Evolutionary conservation across 2,329 filamentous ascomycete species (phyloP).

Genomic region (Dryadomyces sulphureus): DNA sequence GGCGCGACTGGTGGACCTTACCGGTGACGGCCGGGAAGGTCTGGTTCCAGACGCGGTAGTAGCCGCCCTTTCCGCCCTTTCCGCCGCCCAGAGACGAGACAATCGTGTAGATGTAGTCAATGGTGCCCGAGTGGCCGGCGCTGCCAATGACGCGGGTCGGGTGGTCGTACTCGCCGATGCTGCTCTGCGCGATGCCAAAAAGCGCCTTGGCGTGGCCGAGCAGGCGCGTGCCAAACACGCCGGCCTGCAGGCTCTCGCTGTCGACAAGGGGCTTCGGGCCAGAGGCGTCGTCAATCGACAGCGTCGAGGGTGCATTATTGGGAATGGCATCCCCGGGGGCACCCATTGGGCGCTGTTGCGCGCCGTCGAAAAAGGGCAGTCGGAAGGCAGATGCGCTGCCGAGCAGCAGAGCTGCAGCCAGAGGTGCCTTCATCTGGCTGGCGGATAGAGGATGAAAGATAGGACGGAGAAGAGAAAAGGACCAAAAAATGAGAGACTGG

Average conservation of each 20-base stretch:
- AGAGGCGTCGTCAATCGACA: neutral
- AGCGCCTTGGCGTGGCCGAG: constrained; percentile 44
- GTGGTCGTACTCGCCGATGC: constrained; percentile 46
- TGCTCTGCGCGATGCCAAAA: constrained; percentile 45
- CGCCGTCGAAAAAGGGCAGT: constrained; percentile 1
- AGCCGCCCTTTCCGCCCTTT: constrained; percentile 17
- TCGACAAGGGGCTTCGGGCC: constrained; percentile 18
- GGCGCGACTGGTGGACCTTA: constrained; percentile 41
- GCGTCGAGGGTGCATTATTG: neutral
- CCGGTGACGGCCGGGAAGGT: constrained; percentile 47
- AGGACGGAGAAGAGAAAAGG: neutral
- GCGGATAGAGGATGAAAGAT: neutral
- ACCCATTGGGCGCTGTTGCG: constrained; percentile 4
- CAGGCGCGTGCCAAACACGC: constrained; percentile 41
- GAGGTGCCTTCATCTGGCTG: constrained; percentile 3
- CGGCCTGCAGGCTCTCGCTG: constrained; percentile 38
- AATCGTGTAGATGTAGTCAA: constrained; percentile 45
- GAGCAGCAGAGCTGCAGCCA: constrained; percentile 9
- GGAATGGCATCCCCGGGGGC: neutral
- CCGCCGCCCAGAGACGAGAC: constrained; percentile 34
- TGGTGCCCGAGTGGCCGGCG: constrained; percentile 46
- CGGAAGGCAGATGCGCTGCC: constrained; percentile 5
- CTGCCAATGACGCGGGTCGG: constrained; percentile 60
- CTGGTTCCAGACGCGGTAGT: constrained; percentile 50
- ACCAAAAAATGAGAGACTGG: neutral